Evolutionary conservation across 441 rosid genomes (phyloP).

Genomic region (Pelargonium australe): DNA sequence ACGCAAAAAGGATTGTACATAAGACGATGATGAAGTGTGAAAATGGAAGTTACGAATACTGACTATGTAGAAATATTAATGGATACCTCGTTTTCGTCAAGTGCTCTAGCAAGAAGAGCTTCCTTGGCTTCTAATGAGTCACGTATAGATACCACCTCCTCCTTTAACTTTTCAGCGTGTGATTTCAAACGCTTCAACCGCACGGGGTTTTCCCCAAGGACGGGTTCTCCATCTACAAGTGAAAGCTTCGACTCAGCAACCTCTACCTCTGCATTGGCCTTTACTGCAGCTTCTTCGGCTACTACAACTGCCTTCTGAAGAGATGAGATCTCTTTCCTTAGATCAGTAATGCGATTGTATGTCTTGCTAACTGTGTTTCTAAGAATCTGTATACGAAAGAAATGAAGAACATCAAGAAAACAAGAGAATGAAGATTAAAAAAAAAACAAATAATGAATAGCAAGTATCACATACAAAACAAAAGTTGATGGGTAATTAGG

Average conservation of each 20-base stretch:
- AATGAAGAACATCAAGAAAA: conserved; percentile 12
- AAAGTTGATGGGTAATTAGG: background rate
- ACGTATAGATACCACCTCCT: conserved; percentile 52
- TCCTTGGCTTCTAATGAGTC: conserved; percentile 84
- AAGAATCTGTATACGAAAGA: conserved; percentile 49
- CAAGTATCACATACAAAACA: background rate
- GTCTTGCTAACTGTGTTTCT: conserved; percentile 93
- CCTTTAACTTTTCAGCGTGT: conserved; percentile 59
- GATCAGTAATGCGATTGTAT: conserved; percentile 76
- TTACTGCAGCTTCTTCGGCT: conserved; percentile 71
- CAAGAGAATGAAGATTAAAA: background rate
- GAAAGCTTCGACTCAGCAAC: conserved; percentile 79
- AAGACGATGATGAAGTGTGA: too few species aligned
- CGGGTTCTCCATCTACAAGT: conserved; percentile 84
- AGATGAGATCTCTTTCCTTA: conserved; percentile 79
- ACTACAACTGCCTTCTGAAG: conserved; percentile 50
- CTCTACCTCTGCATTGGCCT: conserved; percentile 68
- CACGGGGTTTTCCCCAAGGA: conserved; percentile 81
- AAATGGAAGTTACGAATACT: background rate
- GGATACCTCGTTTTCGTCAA: conserved; percentile 80
- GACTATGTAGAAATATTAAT: background rate
- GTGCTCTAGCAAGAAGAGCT: conserved; percentile 84
- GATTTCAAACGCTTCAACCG: conserved; percentile 73
- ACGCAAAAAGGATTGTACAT: conserved; percentile 10
- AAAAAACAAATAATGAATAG: background rate